phyloP scores from a whole-genome alignment of 371 early-diverging fungal genomes.

The Mucor ambiguus region DNA sequence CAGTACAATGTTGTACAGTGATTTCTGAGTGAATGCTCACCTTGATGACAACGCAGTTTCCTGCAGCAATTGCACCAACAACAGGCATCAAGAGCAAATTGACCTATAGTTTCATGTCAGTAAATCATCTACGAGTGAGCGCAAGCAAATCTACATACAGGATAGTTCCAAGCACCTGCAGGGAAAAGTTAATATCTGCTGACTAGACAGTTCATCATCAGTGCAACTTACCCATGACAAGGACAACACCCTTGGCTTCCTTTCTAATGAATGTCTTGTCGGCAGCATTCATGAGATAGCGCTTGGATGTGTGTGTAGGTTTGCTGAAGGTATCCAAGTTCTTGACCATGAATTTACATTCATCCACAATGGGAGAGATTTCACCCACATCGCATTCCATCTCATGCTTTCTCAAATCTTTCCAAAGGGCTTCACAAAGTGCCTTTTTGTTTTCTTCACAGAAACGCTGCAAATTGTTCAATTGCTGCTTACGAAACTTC shows the following conservation, averaged over 20 bases:
- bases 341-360: slow-evolving; percentile 63
- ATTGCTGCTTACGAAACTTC: slow-evolving; percentile 75
- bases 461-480: slow-evolving; percentile 63
- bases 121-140: not conserved
- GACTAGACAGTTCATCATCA: not conserved
- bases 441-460: slow-evolving; percentile 67
- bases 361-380: slow-evolving; percentile 63
- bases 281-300: slow-evolving; percentile 38
- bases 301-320: slow-evolving; percentile 29
- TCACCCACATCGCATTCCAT: slow-evolving; percentile 63
- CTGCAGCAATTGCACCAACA: slow-evolving; percentile 90
- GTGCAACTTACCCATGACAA: slow-evolving; percentile 59
- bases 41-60: slow-evolving; percentile 86
- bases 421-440: slow-evolving; percentile 65
- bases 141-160: slow-evolving; percentile 38
- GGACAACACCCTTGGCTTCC: slow-evolving; percentile 79
- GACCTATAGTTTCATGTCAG: slow-evolving; percentile 26
- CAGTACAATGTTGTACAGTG: not conserved
- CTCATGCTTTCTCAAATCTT: slow-evolving; percentile 69
- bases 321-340: slow-evolving; percentile 39
- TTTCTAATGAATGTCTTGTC: slow-evolving; percentile 55
- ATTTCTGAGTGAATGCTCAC: slow-evolving; percentile 13
- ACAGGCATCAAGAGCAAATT: slow-evolving; percentile 75
- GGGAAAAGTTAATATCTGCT: not conserved
- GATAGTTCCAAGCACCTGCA: slow-evolving; percentile 90